Evolutionary conservation across 257 asterid genomes (phyloP).

Genomic region (Dorcoceras hygrometricum): DNA sequence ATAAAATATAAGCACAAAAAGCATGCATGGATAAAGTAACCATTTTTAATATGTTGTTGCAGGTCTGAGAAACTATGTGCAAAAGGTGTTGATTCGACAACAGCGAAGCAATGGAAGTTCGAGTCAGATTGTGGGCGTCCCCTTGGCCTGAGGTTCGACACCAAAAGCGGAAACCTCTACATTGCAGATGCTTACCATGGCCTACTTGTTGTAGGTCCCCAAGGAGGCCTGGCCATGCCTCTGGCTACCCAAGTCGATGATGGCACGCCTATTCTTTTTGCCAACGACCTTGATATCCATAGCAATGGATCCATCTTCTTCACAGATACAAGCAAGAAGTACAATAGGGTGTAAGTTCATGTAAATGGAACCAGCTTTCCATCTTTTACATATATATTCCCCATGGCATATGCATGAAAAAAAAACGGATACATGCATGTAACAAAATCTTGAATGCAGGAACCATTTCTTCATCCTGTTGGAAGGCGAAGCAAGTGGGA

Average conservation of each 20-base stretch:
- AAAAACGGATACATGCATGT: too few species aligned
- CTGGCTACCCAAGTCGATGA: constrained; percentile 60
- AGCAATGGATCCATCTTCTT: constrained; percentile 82
- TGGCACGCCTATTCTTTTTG: constrained; percentile 73
- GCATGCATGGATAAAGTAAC: neutral
- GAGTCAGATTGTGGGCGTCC: constrained; percentile 86
- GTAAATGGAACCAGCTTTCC: neutral
- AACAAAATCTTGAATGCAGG: constrained; percentile 31
- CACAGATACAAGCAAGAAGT: constrained; percentile 82
- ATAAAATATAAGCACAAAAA: neutral
- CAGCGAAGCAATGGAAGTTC: constrained; percentile 67
- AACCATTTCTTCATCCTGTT: constrained; percentile 70
- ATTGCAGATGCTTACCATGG: constrained; percentile 91
- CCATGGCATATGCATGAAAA: too few species aligned
- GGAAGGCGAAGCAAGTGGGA: constrained; percentile 92
- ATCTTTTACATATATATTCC: neutral
- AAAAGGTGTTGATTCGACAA: constrained; percentile 63
- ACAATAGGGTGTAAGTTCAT: constrained; percentile 69
- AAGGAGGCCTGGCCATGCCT: constrained; percentile 72
- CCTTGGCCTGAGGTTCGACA: constrained; percentile 73
- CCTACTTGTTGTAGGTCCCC: constrained; percentile 67
- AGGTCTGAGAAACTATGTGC: constrained; percentile 75
- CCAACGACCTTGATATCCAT: constrained; percentile 87
- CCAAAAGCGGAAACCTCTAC: constrained; percentile 59
- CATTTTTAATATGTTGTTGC: neutral